Evolutionary conservation across 2,329 filamentous ascomycete genomes (phyloP).

Genomic region (Phyllosticta capitalensis): DNA sequence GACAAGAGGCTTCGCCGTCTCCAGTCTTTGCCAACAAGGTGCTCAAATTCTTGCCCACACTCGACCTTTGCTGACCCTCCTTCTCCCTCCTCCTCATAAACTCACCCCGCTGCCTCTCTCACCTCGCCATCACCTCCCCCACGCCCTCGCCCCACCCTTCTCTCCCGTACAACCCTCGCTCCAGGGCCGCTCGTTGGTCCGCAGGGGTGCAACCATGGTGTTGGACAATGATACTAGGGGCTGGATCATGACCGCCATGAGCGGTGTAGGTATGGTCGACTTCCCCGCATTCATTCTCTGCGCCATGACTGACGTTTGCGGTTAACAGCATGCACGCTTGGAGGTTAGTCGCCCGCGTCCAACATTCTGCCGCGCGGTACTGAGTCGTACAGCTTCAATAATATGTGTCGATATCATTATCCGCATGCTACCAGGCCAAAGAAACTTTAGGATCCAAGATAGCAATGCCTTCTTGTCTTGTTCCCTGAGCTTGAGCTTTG

Average conservation of each 20-base stretch:
- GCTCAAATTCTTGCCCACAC: conserved; percentile 3
- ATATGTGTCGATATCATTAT: conserved; percentile 80
- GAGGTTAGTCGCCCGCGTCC: conserved; percentile 19
- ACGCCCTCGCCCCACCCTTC: background rate
- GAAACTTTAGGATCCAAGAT: conserved; percentile 76
- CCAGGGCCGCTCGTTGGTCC: background rate
- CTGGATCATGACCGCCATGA: conserved; percentile 80
- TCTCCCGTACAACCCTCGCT: background rate
- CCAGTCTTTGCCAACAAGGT: conserved; percentile 4
- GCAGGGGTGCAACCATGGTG: conserved; percentile 5
- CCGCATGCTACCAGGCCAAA: conserved; percentile 60
- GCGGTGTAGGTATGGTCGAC: conserved; percentile 56
- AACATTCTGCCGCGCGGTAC: conserved; percentile 1
- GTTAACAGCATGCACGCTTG: conserved; percentile 27
- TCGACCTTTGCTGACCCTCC: background rate
- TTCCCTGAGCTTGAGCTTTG: conserved; percentile 86
- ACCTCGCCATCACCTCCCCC: background rate
- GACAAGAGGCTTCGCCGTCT: too few relatives aligned
- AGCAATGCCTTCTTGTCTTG: conserved; percentile 80
- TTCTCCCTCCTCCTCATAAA: background rate
- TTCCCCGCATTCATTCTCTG: conserved; percentile 7
- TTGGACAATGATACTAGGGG: conserved; percentile 60
- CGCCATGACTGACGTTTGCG: conserved; percentile 2
- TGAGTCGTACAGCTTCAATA: conserved; percentile 53
- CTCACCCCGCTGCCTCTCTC: background rate